phyloP scores from a whole-genome alignment of 1,139 yeast species.

The Sugiyamaella paludigena region DNA sequence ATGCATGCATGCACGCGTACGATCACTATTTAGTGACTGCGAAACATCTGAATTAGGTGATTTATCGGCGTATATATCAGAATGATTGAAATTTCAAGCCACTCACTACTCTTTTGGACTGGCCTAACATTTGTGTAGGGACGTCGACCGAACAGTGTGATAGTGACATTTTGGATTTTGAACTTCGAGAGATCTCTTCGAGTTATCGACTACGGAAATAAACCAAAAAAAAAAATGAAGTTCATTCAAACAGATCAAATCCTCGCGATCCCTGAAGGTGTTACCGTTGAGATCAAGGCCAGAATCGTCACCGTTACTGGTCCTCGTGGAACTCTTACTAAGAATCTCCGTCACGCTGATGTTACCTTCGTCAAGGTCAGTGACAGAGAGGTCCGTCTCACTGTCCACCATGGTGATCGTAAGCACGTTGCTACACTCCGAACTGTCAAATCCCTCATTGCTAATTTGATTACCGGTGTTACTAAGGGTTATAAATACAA shows the following conservation, averaged over 20 bases:
- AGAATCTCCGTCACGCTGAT: slow-evolving; percentile 92
- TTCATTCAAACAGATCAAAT: slow-evolving; percentile 93
- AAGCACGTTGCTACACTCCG: slow-evolving; percentile 99
- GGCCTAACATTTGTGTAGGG: not conserved
- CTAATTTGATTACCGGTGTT: slow-evolving; percentile 97
- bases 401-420: slow-evolving; percentile 99
- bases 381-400: slow-evolving; percentile 74
- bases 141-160: not conserved
- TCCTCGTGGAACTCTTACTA: slow-evolving; percentile 95
- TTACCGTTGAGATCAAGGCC: slow-evolving; percentile 86
- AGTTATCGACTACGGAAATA: not conserved
- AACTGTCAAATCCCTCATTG: slow-evolving; percentile 93
- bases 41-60: not conserved
- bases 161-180: not conserved
- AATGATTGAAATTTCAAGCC: not conserved
- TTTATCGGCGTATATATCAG: not conserved
- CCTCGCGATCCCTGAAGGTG: slow-evolving; percentile 93
- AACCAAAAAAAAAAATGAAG: slow-evolving; percentile 55
- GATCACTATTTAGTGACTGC: too few species aligned
- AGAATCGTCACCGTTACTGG: slow-evolving; percentile 90
- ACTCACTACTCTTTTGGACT: slow-evolving; percentile 1
- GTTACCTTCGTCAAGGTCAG: slow-evolving; percentile 83
- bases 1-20: too few species aligned
- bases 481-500: slow-evolving; percentile 99
- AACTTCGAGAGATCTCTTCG: not conserved